phyloP scores from a whole-genome alignment of 2,329 filamentous ascomycete genomes.

The Aureobasidium sp. region DNA sequence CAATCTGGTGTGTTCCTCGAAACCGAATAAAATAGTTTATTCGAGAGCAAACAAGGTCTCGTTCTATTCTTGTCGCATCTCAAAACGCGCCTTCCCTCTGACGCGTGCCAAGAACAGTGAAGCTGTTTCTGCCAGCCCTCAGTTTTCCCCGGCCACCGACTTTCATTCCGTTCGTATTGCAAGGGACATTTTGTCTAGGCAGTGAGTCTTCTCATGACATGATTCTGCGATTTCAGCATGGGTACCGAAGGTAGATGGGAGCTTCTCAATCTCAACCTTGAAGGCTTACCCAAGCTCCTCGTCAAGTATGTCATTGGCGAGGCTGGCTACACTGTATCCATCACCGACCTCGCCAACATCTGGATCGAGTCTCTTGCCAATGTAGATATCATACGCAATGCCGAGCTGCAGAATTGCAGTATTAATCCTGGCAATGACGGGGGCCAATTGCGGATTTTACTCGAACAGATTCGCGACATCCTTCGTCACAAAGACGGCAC shows the following conservation, averaged over 20 bases:
- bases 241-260: slow-evolving; percentile 1
- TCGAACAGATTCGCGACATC: slow-evolving; percentile 54
- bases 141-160: neutral
- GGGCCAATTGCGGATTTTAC: slow-evolving; percentile 60
- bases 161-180: neutral
- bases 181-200: neutral
- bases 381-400: slow-evolving; percentile 56
- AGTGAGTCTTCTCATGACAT: slow-evolving; percentile 23
- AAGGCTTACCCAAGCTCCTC: slow-evolving; percentile 46
- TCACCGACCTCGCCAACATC: slow-evolving; percentile 67
- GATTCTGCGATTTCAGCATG: slow-evolving; percentile 26
- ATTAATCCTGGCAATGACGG: slow-evolving; percentile 67
- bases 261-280: slow-evolving; percentile 3
- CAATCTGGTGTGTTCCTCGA: neutral
- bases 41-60: slow-evolving; percentile 2
- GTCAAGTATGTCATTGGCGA: slow-evolving; percentile 51
- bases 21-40: neutral
- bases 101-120: slow-evolving; percentile 5
- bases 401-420: slow-evolving; percentile 55
- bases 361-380: slow-evolving; percentile 62
- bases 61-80: slow-evolving; percentile 2
- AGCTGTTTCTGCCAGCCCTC: neutral
- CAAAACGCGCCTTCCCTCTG: neutral
- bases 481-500: slow-evolving; percentile 29
- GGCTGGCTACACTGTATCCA: slow-evolving; percentile 54